A percentile compares a stretch with the other conserved stretches of the same genome.
phyloP scores from a whole-genome alignment of 108 stramenopile genomes.

The Licmophora abbreviata region DNA sequence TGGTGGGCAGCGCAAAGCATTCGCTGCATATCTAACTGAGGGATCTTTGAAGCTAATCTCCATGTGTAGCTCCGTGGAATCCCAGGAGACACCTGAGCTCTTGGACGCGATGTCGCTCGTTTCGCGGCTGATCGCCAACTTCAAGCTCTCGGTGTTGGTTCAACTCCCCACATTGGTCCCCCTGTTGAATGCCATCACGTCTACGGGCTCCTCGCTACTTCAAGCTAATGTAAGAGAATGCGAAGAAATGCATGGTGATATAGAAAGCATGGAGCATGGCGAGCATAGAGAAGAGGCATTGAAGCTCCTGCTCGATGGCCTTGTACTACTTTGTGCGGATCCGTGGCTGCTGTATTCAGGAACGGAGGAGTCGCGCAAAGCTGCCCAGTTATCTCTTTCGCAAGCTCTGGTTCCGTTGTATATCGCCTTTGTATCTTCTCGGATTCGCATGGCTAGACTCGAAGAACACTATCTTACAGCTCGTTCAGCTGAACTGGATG shows the following conservation, averaged over 20 bases:
- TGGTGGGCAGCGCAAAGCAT: constrained; percentile 39
- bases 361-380: constrained; percentile 28
- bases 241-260: constrained; percentile 46
- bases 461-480: constrained; percentile 64
- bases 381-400: constrained; percentile 25
- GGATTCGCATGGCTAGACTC: constrained; percentile 58
- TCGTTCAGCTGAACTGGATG: constrained; percentile 65
- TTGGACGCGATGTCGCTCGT: constrained; percentile 49
- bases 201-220: constrained; percentile 43
- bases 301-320: constrained; percentile 47
- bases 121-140: constrained; percentile 57
- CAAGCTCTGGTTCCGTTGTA: constrained; percentile 59
- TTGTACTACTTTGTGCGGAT: constrained; percentile 60
- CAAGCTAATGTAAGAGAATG: constrained; percentile 57
- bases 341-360: constrained; percentile 67
- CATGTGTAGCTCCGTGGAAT: constrained; percentile 15
- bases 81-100: constrained; percentile 23
- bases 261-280: constrained; percentile 52
- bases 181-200: constrained; percentile 37
- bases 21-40: constrained; percentile 48
- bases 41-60: constrained; percentile 40
- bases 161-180: constrained; percentile 37
- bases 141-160: constrained; percentile 32
- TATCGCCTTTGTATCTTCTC: constrained; percentile 43
- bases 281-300: constrained; percentile 76